phyloP scores from a whole-genome alignment of 169 alveolate genomes.

The Plasmodium gonderi region DNA sequence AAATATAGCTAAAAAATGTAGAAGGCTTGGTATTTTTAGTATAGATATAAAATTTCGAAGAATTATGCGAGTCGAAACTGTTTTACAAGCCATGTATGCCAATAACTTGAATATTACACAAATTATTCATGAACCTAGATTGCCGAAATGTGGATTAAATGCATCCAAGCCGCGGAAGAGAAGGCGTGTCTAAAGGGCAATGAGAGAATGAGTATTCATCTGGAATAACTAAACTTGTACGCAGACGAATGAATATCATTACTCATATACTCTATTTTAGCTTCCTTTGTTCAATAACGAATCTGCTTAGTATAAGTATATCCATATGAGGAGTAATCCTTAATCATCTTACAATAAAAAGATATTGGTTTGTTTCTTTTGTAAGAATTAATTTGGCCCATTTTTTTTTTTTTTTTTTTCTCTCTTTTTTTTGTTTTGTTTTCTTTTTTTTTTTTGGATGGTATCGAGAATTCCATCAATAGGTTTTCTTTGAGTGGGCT shows the following conservation, averaged over 20 bases:
- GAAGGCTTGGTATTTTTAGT: slow-evolving; percentile 87
- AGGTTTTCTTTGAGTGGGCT: not conserved
- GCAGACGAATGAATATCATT: not conserved
- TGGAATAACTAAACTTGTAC: not conserved
- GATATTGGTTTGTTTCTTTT: not conserved
- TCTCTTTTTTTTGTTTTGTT: not conserved
- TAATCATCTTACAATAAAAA: not conserved
- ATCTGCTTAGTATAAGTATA: not conserved
- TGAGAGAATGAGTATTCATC: not conserved
- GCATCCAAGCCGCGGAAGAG: slow-evolving; percentile 88
- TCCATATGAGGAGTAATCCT: not conserved
- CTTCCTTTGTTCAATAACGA: not conserved
- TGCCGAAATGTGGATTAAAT: slow-evolving; percentile 88
- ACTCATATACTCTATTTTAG: not conserved
- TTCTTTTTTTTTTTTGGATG: not conserved
- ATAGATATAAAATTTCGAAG: slow-evolving; percentile 88
- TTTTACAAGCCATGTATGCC: slow-evolving; percentile 89
- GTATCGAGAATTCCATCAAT: not conserved
- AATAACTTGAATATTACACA: slow-evolving; percentile 85
- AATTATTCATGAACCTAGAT: slow-evolving; percentile 88
- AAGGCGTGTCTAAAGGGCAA: slow-evolving; percentile 82
- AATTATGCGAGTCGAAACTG: slow-evolving; percentile 86
- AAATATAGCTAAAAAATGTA: slow-evolving; percentile 90
- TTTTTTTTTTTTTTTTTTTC: not conserved
- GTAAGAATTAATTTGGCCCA: not conserved